Conservation (phyloP, 441 rosid genomes). For the Populus tomentosa region DNA sequence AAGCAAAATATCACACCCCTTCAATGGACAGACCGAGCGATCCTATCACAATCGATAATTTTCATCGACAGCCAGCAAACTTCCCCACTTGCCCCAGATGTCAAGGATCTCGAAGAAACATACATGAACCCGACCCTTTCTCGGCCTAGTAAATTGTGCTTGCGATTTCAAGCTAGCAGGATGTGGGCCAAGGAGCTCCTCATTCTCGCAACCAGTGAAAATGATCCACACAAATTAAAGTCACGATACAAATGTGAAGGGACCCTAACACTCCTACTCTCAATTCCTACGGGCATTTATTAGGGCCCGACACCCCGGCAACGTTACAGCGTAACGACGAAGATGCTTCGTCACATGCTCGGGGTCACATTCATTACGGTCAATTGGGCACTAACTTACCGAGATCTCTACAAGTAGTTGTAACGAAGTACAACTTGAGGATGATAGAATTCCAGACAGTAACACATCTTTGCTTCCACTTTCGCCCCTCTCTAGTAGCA, state of each 20-base stretch:
- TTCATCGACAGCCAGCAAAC: neutral
- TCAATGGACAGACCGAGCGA: too few species aligned
- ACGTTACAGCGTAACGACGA: constrained; percentile 2
- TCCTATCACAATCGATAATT: neutral
- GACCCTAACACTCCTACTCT: constrained; percentile 4
- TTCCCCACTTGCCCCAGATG: constrained; percentile 7
- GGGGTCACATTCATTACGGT: neutral
- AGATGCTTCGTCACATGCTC: neutral
- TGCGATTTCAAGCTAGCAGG: neutral
- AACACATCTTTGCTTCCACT: constrained; percentile 1
- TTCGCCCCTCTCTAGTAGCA: neutral
- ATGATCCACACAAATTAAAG: constrained; percentile 20
- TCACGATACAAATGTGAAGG: neutral
- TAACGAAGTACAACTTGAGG: constrained; percentile 4
- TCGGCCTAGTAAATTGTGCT: constrained; percentile 15
- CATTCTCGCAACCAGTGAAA: neutral
- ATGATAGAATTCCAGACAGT: constrained; percentile 25
- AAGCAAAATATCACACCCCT: too few species aligned
- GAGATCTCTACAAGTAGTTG: neutral
- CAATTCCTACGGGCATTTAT: constrained; percentile 4
- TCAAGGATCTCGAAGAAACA: constrained; percentile 7
- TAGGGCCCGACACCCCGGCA: constrained; percentile 19
- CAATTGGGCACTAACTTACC: neutral
- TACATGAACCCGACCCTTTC: constrained; percentile 1
- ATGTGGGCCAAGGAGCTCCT: constrained; percentile 18